Evolutionary conservation across 2,329 filamentous ascomycete genomes (phyloP).

Genomic region (Atkinsonella hypoxylon): DNA sequence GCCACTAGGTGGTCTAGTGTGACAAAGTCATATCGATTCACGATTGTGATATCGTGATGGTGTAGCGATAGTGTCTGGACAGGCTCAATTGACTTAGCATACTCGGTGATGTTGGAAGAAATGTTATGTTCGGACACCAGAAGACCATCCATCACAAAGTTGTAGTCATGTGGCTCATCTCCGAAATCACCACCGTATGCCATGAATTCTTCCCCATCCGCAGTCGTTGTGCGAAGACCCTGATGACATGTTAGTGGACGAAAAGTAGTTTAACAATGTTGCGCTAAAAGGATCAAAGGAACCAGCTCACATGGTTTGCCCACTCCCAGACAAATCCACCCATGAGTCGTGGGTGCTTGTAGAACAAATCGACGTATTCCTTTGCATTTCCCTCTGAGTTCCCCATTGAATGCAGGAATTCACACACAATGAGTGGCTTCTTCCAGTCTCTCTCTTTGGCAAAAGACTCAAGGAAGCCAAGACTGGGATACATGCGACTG

Average conservation of each 20-base stretch:
- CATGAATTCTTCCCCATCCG: constrained; percentile 34
- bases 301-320: constrained; percentile 36
- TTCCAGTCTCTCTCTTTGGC: constrained; percentile 30
- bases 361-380: constrained; percentile 56
- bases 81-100: constrained; percentile 47
- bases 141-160: constrained; percentile 47
- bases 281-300: not conserved
- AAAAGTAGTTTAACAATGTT: not conserved
- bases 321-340: constrained; percentile 58
- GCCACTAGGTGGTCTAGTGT: constrained; percentile 37
- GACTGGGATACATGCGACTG: constrained; percentile 51
- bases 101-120: constrained; percentile 39
- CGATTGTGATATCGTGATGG: constrained; percentile 29
- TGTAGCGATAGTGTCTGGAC: constrained; percentile 36
- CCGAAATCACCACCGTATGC: constrained; percentile 52
- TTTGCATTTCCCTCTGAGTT: constrained; percentile 57
- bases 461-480: constrained; percentile 30
- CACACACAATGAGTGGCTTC: constrained; percentile 47
- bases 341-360: constrained; percentile 36
- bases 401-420: constrained; percentile 54
- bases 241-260: not conserved
- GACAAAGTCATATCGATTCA: constrained; percentile 44
- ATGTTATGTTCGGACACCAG: constrained; percentile 33
- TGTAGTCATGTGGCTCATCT: constrained; percentile 46
- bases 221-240: constrained; percentile 30